Evolutionary conservation across 441 rosid genomes (phyloP).

Genomic region (Viola pubescens): DNA sequence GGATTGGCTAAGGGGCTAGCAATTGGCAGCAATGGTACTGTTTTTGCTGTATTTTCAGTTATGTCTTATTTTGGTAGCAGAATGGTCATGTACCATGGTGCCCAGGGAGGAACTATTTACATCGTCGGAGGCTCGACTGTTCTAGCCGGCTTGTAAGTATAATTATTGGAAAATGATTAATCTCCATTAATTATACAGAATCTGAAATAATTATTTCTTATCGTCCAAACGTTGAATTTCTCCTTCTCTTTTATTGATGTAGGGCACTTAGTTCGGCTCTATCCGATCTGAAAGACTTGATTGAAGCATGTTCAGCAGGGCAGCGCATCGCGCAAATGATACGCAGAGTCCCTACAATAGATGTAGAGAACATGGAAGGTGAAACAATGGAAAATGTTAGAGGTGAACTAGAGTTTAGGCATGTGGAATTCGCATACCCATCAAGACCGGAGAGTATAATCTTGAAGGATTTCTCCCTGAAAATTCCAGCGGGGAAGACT

Average conservation of each 20-base stretch:
- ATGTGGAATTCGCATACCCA: conserved; percentile 55
- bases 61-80: conserved; percentile 68
- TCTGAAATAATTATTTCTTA: not conserved
- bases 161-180: too few relatives aligned
- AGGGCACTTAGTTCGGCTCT: conserved; percentile 66
- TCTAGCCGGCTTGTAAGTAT: conserved; percentile 51
- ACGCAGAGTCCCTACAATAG: conserved; percentile 45
- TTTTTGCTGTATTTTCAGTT: conserved; percentile 62
- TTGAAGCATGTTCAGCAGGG: conserved; percentile 62
- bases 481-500: conserved; percentile 54
- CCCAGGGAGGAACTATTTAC: conserved; percentile 64
- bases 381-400: conserved; percentile 28
- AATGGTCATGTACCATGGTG: conserved; percentile 74
- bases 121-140: conserved; percentile 45
- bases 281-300: conserved; percentile 49
- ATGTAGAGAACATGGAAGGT: conserved; percentile 41
- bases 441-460: conserved; percentile 53
- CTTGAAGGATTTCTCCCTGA: conserved; percentile 44
- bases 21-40: conserved; percentile 60
- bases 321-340: conserved; percentile 53
- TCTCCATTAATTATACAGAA: too few relatives aligned
- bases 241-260: not conserved
- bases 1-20: conserved; percentile 71
- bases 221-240: too few relatives aligned
- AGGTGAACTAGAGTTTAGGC: conserved; percentile 53